Evolutionary conservation across 1,139 yeast genomes (phyloP), one percentile per base, ranked within the genome.

Genomic region (Pichia sp.): DNA sequence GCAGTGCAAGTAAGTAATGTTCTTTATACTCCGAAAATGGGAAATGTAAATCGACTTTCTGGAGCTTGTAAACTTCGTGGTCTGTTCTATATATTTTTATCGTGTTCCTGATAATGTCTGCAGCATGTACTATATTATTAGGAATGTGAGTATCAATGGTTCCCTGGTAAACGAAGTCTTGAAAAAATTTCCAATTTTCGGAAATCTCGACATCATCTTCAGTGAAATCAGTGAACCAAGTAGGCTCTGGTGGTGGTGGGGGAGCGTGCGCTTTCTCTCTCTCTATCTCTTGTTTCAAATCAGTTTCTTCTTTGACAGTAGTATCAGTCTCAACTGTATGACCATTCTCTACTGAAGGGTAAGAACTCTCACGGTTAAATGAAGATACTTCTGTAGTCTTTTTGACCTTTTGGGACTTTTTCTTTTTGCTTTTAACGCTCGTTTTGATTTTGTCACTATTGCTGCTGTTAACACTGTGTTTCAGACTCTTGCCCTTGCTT

Each of bases 1-100:
- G 81, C 10, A 65, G 38, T 3, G 63, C 63, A 31, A 70, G 57
- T 13, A 61, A 41, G 48, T 67, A 69, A n/a, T 67, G 57, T 45
- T 70, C 73, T 41, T 57, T 60, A 50, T 66, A 72, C 1, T 77
- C 57, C 74, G 71, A 43, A 72, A 68, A 58, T 69, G 75, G 57
- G 72, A 66, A 60, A 62, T 71, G 64, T 70, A 80, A 34, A 8
- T 54, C 45, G 16, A 65, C 60, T 31, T 61, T 65, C n/a, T 63
- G 59, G 1, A 63, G 56, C 41, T 62, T 61, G 47, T 62, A 62
- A 19, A 60, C 58, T 30, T 60, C 60, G 53, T 65, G 63, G 23
- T 61, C 63, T 31, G 55, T 53, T 40, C 62, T 32, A 54, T 57
- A 55, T 2, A 45, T 34, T 13, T 59, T 57, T 10, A 57, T 56